Base-by-base conservation (phyloP, 345 rosid genomes). In the Populus pruinosa region DNA sequence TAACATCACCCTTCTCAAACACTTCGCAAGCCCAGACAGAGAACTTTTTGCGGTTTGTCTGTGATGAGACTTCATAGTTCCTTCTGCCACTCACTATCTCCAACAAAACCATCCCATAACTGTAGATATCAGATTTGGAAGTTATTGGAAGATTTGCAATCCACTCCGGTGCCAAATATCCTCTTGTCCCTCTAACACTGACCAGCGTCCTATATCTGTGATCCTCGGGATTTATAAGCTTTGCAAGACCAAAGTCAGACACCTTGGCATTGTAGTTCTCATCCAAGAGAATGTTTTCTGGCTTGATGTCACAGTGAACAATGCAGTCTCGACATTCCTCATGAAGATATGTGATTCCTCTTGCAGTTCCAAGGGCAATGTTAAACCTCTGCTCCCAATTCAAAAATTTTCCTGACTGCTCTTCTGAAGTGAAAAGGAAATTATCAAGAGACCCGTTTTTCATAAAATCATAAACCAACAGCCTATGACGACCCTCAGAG, bases 11-110 rank as follows among this genome's bases (percentile, higher is more conserved):
- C 76, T 75, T 80, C 75, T 74, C 89, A 50, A 88, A 86, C 86
- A 89, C 93, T 70, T 86, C 89, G 44, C 75, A 85, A 8, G 94
- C 93, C 96, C 96, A 90, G 59, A 25, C 21, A 3, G 91, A 83
- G 77, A 90, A 90, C 82, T 84, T 90, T 70, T 82, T 88, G 35
- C 81, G 62, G 70, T 87, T 77, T 35, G 93, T 84, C 25, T 29
- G 69, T 38, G 66, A 73, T 0, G 79, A 80, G 47, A 80, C 73
- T 36, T 80, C 83, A 14, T 70, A 80, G 75, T 80, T 80, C 76
- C 82, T 75, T 39, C 72, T 75, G 36, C 82, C 83, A 39, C 83
- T 76, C 17, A 80, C 73, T 39, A 80, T 71, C 76, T 80, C 83
- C 83, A 80, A 12, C 79, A 80, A 80, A 63, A 80, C 83, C 83